Conservation (phyloP, 1,284 basidiomycete species). For the Sphaerobolus stellatus region DNA sequence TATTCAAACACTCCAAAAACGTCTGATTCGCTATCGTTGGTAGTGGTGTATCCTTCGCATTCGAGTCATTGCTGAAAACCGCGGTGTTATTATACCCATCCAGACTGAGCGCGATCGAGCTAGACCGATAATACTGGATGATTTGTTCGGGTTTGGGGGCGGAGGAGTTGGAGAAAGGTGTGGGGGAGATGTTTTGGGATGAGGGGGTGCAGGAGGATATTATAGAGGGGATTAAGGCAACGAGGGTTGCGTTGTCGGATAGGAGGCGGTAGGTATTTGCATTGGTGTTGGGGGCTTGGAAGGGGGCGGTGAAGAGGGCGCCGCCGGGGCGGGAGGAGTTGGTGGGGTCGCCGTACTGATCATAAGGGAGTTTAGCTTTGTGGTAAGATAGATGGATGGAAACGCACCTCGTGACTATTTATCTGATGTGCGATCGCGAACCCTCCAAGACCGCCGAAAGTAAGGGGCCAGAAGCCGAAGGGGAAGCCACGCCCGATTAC, state of each 20-base stretch:
- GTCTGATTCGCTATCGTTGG: slow-evolving; percentile 45
- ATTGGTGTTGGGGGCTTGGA: slow-evolving; percentile 44
- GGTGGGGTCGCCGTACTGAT: slow-evolving; percentile 52
- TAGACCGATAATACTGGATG: slow-evolving; percentile 30
- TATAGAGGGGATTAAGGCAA: slow-evolving; percentile 49
- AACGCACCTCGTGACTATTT: background rate
- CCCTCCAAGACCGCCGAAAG: slow-evolving; percentile 44
- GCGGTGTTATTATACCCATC: slow-evolving; percentile 66
- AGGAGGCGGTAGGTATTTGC: slow-evolving; percentile 55
- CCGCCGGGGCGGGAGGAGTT: slow-evolving; percentile 63
- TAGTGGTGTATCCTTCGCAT: slow-evolving; percentile 47
- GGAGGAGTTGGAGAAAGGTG: slow-evolving; percentile 1
- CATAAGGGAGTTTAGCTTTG: background rate
- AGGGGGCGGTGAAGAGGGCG: slow-evolving; percentile 47
- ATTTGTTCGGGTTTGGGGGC: slow-evolving; percentile 22
- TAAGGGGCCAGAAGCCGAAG: slow-evolving; percentile 59
- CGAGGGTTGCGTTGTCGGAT: slow-evolving; percentile 56
- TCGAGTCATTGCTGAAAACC: slow-evolving; percentile 38
- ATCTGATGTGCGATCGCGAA: slow-evolving; percentile 15
- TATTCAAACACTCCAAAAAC: slow-evolving; percentile 53
- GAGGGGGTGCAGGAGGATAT: slow-evolving; percentile 42
- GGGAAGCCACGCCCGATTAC: slow-evolving; percentile 50
- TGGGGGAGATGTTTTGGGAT: slow-evolving; percentile 7
- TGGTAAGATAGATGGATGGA: background rate
- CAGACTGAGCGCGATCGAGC: slow-evolving; percentile 36